Conservation (phyloP, 2,329 filamentous ascomycete genomes). For the Septoria linicola region DNA sequence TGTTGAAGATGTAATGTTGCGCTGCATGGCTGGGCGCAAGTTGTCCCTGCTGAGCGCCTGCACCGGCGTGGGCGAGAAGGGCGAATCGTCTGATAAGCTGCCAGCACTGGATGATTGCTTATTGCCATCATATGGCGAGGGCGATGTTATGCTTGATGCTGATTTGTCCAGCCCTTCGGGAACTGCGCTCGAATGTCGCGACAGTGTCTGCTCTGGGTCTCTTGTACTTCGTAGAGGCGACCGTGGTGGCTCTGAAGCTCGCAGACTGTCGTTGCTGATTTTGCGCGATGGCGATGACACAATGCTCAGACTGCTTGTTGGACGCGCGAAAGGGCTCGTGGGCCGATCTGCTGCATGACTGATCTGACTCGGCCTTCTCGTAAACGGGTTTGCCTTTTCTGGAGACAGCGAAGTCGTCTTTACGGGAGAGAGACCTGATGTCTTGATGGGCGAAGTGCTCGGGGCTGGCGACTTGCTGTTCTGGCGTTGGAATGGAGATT, state of each 20-base stretch:
- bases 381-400: slow-evolving; percentile 38
- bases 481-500: slow-evolving; percentile 39
- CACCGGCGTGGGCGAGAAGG: slow-evolving; percentile 30
- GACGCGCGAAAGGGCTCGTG: slow-evolving; percentile 39
- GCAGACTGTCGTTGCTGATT: slow-evolving; percentile 24
- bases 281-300: slow-evolving; percentile 26
- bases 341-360: slow-evolving; percentile 32
- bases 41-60: slow-evolving; percentile 23
- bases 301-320: slow-evolving; percentile 35
- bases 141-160: slow-evolving; percentile 4
- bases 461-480: slow-evolving; percentile 33
- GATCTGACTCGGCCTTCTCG: slow-evolving; percentile 39
- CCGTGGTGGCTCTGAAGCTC: slow-evolving; percentile 11
- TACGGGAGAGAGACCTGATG: slow-evolving; percentile 29
- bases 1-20: slow-evolving; percentile 38
- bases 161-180: slow-evolving; percentile 15
- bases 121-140: slow-evolving; percentile 20
- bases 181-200: slow-evolving; percentile 1
- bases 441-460: slow-evolving; percentile 43
- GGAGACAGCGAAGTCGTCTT: slow-evolving; percentile 32
- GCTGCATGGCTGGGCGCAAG: slow-evolving; percentile 34
- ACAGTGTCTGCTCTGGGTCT: not conserved
- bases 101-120: slow-evolving; percentile 25
- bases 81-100: slow-evolving; percentile 23
- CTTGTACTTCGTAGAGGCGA: slow-evolving; percentile 14